A percentile compares a stretch with the other conserved stretches of the same genome.
These are phyloP conservation scores for Talaromyces albobiverticillius DNA, from an alignment of 2,329 filamentous ascomycete genomes.

Conservation along the genomic window DNA sequence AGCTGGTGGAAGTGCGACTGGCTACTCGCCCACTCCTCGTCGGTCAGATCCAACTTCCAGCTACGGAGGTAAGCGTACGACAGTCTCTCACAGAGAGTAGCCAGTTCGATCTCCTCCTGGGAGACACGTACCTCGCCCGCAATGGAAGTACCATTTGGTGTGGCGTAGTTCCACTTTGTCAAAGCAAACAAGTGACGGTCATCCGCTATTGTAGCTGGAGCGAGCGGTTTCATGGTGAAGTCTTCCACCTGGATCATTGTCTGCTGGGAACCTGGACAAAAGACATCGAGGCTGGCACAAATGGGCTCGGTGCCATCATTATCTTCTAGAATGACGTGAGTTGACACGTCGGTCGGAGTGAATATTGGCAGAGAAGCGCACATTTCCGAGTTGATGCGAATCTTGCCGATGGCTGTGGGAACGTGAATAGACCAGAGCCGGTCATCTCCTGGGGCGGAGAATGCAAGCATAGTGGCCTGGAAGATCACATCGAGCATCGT, in stretches of 20 bases:
- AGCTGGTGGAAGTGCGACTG: background rate
- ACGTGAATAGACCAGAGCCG: slow-evolving; percentile 5
- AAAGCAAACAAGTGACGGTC: background rate
- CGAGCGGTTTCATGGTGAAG: background rate
- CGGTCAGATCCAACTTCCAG: background rate
- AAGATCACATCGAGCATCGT: slow-evolving; percentile 7
- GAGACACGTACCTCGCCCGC: background rate
- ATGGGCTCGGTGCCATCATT: background rate
- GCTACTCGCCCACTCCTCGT: background rate
- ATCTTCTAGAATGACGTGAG: background rate
- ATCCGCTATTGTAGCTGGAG: background rate
- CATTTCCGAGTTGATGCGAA: background rate
- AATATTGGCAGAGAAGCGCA: background rate
- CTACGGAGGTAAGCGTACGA: slow-evolving; percentile 15
- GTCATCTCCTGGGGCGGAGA: slow-evolving; percentile 20
- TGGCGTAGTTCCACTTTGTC: background rate
- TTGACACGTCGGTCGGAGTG: no score
- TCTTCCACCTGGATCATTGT: slow-evolving; percentile 3
- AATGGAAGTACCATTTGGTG: background rate
- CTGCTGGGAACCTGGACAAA: background rate
- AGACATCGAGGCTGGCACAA: background rate
- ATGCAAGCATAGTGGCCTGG: slow-evolving; percentile 17
- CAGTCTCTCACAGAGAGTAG: background rate
- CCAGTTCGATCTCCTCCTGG: background rate
- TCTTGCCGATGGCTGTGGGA: background rate